Evolutionary conservation across 116 monocot species (phyloP).

Genomic region (Trichopus zeylanicus): DNA sequence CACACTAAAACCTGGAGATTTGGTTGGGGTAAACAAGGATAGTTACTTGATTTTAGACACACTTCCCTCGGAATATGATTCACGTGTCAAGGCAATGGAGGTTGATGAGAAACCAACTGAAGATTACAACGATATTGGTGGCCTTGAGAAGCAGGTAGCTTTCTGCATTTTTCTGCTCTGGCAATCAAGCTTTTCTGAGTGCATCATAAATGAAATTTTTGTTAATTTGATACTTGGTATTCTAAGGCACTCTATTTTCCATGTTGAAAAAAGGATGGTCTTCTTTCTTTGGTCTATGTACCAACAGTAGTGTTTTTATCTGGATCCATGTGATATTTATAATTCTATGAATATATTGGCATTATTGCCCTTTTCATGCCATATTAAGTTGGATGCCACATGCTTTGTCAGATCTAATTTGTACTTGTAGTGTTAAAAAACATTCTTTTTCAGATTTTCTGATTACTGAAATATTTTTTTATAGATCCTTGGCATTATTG

Average conservation of each 20-base stretch:
- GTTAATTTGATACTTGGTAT: no score
- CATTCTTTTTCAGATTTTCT: neutral
- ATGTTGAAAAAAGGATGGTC: no score
- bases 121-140: constrained; percentile 97
- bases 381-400: no score
- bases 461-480: constrained; percentile 2
- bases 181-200: neutral
- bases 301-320: no score
- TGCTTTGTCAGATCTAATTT: no score
- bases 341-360: no score
- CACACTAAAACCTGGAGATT: constrained; percentile 85
- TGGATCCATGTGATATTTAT: no score
- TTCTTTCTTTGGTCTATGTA: no score
- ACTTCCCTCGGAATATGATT: constrained; percentile 96
- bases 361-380: no score
- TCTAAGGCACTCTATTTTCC: neutral
- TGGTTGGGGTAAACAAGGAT: constrained; percentile 82
- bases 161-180: neutral
- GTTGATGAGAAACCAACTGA: constrained; percentile 96
- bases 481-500: no score
- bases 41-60: constrained; percentile 92
- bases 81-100: constrained; percentile 89
- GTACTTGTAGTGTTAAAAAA: neutral
- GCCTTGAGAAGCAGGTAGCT: constrained; percentile 91
- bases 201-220: no score